phyloP scores from a whole-genome alignment of 345 rosid genomes.

The Microthlaspi erraticum region DNA sequence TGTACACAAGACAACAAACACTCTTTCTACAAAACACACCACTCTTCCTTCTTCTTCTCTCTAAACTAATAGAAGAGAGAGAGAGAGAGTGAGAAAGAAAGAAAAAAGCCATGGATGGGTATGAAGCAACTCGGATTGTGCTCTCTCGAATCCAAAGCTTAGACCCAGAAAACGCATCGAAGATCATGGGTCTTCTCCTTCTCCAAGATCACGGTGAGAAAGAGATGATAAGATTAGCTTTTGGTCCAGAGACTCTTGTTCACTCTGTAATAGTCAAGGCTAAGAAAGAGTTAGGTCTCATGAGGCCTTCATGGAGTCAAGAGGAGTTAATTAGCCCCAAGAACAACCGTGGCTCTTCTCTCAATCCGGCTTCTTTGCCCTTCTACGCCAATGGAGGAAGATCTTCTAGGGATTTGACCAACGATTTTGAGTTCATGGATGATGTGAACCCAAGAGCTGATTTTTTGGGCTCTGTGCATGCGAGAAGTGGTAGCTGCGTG shows the following conservation, averaged over 20 bases:
- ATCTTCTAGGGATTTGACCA: slow-evolving; percentile 51
- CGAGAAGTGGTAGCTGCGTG: slow-evolving; percentile 72
- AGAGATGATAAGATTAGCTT: slow-evolving; percentile 92
- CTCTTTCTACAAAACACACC: slow-evolving; percentile 46
- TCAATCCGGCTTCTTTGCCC: slow-evolving; percentile 72
- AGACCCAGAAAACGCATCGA: slow-evolving; percentile 92
- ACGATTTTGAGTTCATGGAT: slow-evolving; percentile 72
- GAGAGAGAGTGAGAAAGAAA: slow-evolving; percentile 17
- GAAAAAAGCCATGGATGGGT: slow-evolving; percentile 67
- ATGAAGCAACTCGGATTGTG: slow-evolving; percentile 90
- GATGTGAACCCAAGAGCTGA: slow-evolving; percentile 52
- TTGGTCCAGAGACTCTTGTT: slow-evolving; percentile 80
- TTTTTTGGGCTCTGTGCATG: slow-evolving; percentile 57
- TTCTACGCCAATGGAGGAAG: slow-evolving; percentile 61
- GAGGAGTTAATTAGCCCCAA: slow-evolving; percentile 61
- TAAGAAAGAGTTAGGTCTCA: slow-evolving; percentile 69
- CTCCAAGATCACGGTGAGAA: slow-evolving; percentile 95
- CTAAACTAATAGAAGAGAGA: slow-evolving; percentile 25
- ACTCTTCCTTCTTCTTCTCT: slow-evolving; percentile 39
- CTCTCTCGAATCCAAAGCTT: slow-evolving; percentile 76
- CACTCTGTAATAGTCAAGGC: slow-evolving; percentile 73
- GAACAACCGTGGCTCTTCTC: slow-evolving; percentile 45
- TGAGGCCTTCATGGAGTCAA: slow-evolving; percentile 52
- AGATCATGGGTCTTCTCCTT: slow-evolving; percentile 90
- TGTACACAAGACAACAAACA: slow-evolving; percentile 48